Evolutionary conservation across 225 moss, liverwort and hornwort species (phyloP).

Genomic region (Asterella californica): DNA sequence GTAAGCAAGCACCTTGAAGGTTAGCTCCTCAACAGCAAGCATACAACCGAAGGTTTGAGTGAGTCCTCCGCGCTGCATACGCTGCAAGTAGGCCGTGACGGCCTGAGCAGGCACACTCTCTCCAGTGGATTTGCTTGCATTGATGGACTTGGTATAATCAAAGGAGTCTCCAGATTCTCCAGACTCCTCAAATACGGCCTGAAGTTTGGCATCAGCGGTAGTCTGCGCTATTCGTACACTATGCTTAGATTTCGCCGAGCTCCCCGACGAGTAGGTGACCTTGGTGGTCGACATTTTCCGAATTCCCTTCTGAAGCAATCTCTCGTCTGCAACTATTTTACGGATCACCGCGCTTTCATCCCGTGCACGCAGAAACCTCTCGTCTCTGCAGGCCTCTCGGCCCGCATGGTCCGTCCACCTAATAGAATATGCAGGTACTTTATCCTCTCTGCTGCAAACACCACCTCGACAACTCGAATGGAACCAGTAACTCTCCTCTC

Average conservation of each 20-base stretch:
- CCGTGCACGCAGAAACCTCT: conserved; percentile 7
- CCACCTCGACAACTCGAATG: background rate
- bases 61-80: conserved; percentile 51
- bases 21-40: conserved; percentile 46
- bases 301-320: background rate
- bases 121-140: conserved; percentile 44
- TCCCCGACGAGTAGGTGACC: conserved; percentile 50
- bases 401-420: conserved; percentile 13
- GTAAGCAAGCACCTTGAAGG: conserved; percentile 42
- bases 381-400: conserved; percentile 17
- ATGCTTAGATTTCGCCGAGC: conserved; percentile 50
- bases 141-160: conserved; percentile 47
- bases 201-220: conserved; percentile 50
- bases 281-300: conserved; percentile 47
- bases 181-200: conserved; percentile 52
- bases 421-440: background rate
- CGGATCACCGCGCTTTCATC: conserved; percentile 2
- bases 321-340: background rate
- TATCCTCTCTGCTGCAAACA: background rate
- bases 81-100: conserved; percentile 51
- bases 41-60: conserved; percentile 56
- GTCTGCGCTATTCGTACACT: conserved; percentile 55
- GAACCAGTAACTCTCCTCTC: background rate
- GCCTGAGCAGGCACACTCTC: conserved; percentile 47
- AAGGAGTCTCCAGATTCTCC: conserved; percentile 55